phyloP scores from a whole-genome alignment of 2,329 filamentous ascomycete species.

The Zalaria sp. region DNA sequence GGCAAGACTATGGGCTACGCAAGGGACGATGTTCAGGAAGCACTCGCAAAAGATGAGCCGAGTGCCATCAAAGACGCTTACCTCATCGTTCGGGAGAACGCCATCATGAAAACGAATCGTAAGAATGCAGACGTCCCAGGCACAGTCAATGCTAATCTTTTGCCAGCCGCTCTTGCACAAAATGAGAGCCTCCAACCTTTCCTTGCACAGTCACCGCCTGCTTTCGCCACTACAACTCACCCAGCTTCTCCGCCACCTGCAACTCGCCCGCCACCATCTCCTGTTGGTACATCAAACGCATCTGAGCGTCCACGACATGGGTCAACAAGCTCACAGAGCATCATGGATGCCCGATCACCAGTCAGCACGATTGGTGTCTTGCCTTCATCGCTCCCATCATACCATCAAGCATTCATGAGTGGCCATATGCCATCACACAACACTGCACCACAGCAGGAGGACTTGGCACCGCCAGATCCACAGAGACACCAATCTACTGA shows the following conservation, averaged over 20 bases:
- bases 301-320: slow-evolving; percentile 27
- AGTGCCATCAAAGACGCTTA: slow-evolving; percentile 99
- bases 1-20: slow-evolving; percentile 98
- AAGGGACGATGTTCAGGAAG: slow-evolving; percentile 88
- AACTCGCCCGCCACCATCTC: slow-evolving; percentile 6
- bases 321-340: slow-evolving; percentile 25
- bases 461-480: slow-evolving; percentile 32
- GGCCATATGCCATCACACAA: slow-evolving; percentile 31
- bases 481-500: slow-evolving; percentile 32
- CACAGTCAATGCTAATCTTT: not conserved
- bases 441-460: slow-evolving; percentile 27
- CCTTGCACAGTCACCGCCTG: slow-evolving; percentile 41
- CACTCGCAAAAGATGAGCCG: slow-evolving; percentile 78
- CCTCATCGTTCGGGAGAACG: slow-evolving; percentile 93
- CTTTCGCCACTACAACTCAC: slow-evolving; percentile 22
- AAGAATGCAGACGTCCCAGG: slow-evolving; percentile 29
- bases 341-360: slow-evolving; percentile 26
- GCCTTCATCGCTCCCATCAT: slow-evolving; percentile 78
- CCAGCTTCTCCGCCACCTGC: slow-evolving; percentile 17
- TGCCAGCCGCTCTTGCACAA: slow-evolving; percentile 38
- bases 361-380: slow-evolving; percentile 79
- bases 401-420: slow-evolving; percentile 84
- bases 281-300: slow-evolving; percentile 5
- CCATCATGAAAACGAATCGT: slow-evolving; percentile 92
- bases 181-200: slow-evolving; percentile 38